phyloP scores from a whole-genome alignment of 306 rosid species.

The Glycine soja region DNA sequence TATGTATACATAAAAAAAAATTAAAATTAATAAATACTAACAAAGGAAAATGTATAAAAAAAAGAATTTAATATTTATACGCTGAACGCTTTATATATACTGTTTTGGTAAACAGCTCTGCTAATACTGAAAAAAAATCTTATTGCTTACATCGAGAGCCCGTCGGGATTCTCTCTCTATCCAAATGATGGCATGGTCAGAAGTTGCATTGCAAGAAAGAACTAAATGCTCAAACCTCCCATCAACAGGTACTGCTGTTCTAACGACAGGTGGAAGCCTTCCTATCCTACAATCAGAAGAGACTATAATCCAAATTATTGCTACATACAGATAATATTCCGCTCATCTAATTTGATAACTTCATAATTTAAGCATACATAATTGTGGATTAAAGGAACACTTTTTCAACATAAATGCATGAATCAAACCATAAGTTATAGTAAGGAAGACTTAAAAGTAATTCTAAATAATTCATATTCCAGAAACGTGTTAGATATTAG shows the following conservation, averaged over 20 bases:
- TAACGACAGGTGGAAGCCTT: conserved; percentile 90
- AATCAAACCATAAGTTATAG: conserved; percentile 13
- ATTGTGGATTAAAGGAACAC: neutral
- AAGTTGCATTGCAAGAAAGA: conserved; percentile 86
- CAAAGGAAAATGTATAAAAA: too few relatives aligned
- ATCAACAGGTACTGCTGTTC: conserved; percentile 98
- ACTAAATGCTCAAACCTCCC: conserved; percentile 95
- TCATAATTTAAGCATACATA: conserved; percentile 15
- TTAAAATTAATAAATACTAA: too few relatives aligned
- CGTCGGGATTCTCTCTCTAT: conserved; percentile 84
- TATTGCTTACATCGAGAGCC: conserved; percentile 79
- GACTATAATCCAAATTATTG: conserved; percentile 43
- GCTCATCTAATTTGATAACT: conserved; percentile 19
- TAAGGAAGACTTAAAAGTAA: neutral
- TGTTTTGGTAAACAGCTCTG: neutral
- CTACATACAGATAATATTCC: conserved; percentile 28
- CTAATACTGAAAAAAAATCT: conserved; percentile 37
- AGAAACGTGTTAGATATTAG: neutral
- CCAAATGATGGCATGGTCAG: conserved; percentile 93
- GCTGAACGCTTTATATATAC: too few relatives aligned
- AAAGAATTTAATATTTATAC: too few relatives aligned
- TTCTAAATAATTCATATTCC: conserved; percentile 11
- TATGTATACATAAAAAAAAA: too few relatives aligned
- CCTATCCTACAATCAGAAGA: conserved; percentile 69
- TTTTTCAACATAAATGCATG: conserved; percentile 12